These are phyloP conservation scores for Trichoderma gamsii DNA, from an alignment of 495 filamentous ascomycete species.

Conservation along the genomic window DNA sequence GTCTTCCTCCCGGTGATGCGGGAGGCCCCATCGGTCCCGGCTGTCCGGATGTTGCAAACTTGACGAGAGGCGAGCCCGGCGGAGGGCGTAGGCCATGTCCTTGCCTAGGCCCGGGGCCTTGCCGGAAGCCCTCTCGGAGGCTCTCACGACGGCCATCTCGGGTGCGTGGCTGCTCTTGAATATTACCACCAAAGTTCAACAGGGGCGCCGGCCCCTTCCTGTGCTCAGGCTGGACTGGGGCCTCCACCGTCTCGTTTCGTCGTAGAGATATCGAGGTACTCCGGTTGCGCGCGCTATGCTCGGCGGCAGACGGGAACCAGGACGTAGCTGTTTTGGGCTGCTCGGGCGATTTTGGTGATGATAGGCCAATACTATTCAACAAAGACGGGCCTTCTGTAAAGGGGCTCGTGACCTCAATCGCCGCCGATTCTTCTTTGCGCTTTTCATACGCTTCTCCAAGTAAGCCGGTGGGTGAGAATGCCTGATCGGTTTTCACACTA, in stretches of 20 bases:
- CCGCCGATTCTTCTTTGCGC: conserved; percentile 28
- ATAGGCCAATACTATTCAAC: conserved; percentile 30
- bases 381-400: conserved; percentile 48
- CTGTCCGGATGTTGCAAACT: conserved; percentile 38
- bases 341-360: background rate
- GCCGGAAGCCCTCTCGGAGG: background rate
- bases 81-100: conserved; percentile 55
- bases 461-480: conserved; percentile 27
- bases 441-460: conserved; percentile 39
- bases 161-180: background rate
- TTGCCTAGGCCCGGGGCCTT: conserved; percentile 34
- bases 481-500: background rate
- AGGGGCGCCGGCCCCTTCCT: background rate
- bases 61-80: conserved; percentile 48
- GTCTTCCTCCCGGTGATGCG: conserved; percentile 8
- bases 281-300: conserved; percentile 12
- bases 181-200: background rate
- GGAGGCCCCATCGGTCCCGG: background rate
- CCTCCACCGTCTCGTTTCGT: background rate
- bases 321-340: background rate
- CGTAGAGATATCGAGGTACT: background rate
- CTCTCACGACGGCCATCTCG: background rate
- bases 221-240: background rate
- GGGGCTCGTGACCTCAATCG: conserved; percentile 26
- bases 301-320: conserved; percentile 15